phyloP scores from a whole-genome alignment of 1,139 yeast genomes.

The Casaregolazyma suthepensis region DNA sequence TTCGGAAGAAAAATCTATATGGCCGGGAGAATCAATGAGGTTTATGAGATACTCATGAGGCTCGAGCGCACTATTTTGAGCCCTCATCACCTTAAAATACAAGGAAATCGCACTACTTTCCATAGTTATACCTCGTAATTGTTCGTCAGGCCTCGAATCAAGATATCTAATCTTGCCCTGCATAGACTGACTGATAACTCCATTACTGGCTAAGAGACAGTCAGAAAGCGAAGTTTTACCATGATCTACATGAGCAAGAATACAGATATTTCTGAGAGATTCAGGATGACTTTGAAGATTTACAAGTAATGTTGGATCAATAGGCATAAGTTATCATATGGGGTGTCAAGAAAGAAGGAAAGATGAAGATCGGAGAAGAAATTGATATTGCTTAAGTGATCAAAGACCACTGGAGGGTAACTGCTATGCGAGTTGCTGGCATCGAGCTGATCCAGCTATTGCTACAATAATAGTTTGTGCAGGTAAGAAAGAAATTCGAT shows the following conservation, averaged over 20 bases:
- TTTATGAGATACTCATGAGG: constrained; percentile 79
- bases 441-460: too few species aligned
- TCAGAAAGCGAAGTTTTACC: constrained; percentile 96
- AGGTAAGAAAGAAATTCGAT: too few species aligned
- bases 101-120: constrained; percentile 89
- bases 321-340: constrained; percentile 21
- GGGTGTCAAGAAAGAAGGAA: not conserved
- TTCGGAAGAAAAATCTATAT: constrained; percentile 93
- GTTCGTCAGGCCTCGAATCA: constrained; percentile 95
- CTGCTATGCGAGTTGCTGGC: too few species aligned
- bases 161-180: constrained; percentile 93
- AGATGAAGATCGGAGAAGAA: not conserved
- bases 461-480: too few species aligned
- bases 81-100: constrained; percentile 46
- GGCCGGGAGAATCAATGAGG: constrained; percentile 97
- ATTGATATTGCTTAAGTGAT: not conserved
- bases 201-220: constrained; percentile 87
- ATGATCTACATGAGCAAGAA: constrained; percentile 96
- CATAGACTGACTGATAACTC: constrained; percentile 87
- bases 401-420: too few species aligned
- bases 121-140: constrained; percentile 94
- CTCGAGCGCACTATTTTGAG: constrained; percentile 29
- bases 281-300: constrained; percentile 64
- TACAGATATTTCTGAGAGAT: constrained; percentile 81
- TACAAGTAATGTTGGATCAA: constrained; percentile 57